Evolutionary conservation across 495 filamentous ascomycete genomes (phyloP), one percentile per base, ranked within the genome.

Genomic region (Pseudotulostoma volvatum): DNA sequence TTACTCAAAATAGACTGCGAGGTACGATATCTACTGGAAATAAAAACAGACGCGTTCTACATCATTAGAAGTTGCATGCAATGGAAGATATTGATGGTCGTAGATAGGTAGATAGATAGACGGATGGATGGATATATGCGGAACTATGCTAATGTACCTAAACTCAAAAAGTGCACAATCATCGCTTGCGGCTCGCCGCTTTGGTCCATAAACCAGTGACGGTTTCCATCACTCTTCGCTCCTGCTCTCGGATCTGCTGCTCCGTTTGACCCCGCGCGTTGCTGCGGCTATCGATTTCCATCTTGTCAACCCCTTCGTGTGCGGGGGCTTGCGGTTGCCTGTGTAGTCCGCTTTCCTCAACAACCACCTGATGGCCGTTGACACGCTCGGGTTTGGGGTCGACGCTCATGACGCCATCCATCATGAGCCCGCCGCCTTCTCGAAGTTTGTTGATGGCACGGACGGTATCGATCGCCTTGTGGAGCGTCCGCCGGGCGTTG

Each of bases 361-460:
- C 59, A 36, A 53, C 42, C 40, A 62, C 49, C 35, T 63, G 54
- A 43, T 57, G 56, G 1, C 59, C 63, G 40, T 66, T 63, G 5
- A 64, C 68, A 30, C 60, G 64, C 37, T 67, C 63, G 8, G 64
- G 64, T 45, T 69, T 72, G 7, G 79, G 79, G 48, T 77, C 69
- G 33, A 70, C 62, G 39, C 75, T 79, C 59, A 73, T 61, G 9
- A 73, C 70, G 5, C 79, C 78, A 50, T 93, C 85, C 86, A 93
- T 93, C 54, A 84, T 73, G 11, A 73, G 66, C 1, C 72, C 71
- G 34, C 84, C 79, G 9, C 81, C 85, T 46, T 93, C 90, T 36
- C 88, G 68, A 32, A 97, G 59, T 63, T 97, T 94, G 54, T 95
- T 95, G 54, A 97, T 95, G 0, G 90, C 90, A n/a, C 92, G 72